Conservation (phyloP, 768 basidiomycete genomes). For the button mushroom (Agaricus bisporus) region DNA sequence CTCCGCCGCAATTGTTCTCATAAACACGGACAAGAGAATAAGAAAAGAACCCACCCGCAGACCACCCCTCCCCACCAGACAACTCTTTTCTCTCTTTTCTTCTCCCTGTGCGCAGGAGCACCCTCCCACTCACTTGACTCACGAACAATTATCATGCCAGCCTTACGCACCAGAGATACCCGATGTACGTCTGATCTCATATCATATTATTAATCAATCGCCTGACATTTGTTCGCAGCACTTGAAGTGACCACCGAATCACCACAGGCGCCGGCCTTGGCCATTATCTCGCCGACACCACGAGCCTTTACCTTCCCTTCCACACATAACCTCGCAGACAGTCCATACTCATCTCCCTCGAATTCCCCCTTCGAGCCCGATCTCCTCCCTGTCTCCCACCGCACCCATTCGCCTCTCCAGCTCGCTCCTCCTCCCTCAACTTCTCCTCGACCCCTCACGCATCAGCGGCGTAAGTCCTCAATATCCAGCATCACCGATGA, state of each 20-base stretch:
- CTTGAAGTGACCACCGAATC: slow-evolving; percentile 73
- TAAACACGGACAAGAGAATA: slow-evolving; percentile 39
- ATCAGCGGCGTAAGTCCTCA: slow-evolving; percentile 49
- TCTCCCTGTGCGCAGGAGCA: slow-evolving; percentile 28
- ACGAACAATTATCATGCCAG: slow-evolving; percentile 58
- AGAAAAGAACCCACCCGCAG: slow-evolving; percentile 34
- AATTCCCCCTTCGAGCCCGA: slow-evolving; percentile 64
- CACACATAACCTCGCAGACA: slow-evolving; percentile 56
- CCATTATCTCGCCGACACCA: slow-evolving; percentile 65
- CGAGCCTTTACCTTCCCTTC: slow-evolving; percentile 67
- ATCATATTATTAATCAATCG: neutral
- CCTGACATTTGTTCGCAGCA: slow-evolving; percentile 32
- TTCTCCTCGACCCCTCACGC: slow-evolving; percentile 17
- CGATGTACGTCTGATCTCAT: slow-evolving; percentile 29
- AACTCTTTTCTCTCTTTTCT: slow-evolving; percentile 37
- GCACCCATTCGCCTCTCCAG: slow-evolving; percentile 11
- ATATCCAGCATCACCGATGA: slow-evolving; percentile 32
- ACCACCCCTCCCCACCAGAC: slow-evolving; percentile 37
- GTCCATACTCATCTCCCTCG: slow-evolving; percentile 63
- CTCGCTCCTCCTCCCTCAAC: slow-evolving; percentile 4
- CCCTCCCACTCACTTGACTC: slow-evolving; percentile 25
- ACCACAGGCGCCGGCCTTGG: slow-evolving; percentile 44
- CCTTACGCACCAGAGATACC: slow-evolving; percentile 74
- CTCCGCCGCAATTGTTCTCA: slow-evolving; percentile 62
- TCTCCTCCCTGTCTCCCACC: slow-evolving; percentile 19